Percentiles rank a stretch among this genome's conserved stretches.
These are phyloP conservation scores for Durotheca rogersii DNA, from an alignment of 495 filamentous ascomycete species.

Conservation along the genomic window DNA sequence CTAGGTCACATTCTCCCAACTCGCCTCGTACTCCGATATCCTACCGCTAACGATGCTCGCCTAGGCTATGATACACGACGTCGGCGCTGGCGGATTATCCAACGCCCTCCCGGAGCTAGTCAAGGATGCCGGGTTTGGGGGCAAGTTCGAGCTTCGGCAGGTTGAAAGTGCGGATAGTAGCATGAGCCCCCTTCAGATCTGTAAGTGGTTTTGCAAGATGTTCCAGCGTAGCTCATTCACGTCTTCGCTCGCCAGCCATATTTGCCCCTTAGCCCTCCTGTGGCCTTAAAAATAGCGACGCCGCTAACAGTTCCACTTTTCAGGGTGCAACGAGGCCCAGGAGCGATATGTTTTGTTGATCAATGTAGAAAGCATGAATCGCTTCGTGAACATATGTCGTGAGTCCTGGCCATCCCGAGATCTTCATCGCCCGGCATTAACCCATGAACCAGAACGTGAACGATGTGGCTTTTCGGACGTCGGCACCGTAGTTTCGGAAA, in stretches of 20 bases:
- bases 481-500: slow-evolving; percentile 68
- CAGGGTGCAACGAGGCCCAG: slow-evolving; percentile 83
- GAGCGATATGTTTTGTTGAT: slow-evolving; percentile 91
- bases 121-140: slow-evolving; percentile 85
- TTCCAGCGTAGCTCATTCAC: background rate
- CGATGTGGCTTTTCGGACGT: slow-evolving; percentile 94
- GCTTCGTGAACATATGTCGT: slow-evolving; percentile 78
- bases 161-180: slow-evolving; percentile 84
- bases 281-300: background rate
- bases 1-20: too few relatives aligned
- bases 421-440: slow-evolving; percentile 28
- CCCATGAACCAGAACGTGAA: slow-evolving; percentile 57
- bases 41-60: background rate
- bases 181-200: slow-evolving; percentile 94
- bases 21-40: background rate
- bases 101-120: slow-evolving; percentile 93
- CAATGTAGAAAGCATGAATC: slow-evolving; percentile 73
- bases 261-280: background rate
- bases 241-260: too few relatives aligned
- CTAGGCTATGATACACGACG: slow-evolving; percentile 86
- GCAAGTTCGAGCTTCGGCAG: slow-evolving; percentile 86
- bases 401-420: slow-evolving; percentile 29
- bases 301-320: slow-evolving; percentile 2
- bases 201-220: slow-evolving; percentile 43
- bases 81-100: slow-evolving; percentile 90